A percentile compares a stretch with the other conserved stretches of the same genome.
Conservation (phyloP, 495 filamentous ascomycete species). For the Penicillium malachiteum region DNA sequence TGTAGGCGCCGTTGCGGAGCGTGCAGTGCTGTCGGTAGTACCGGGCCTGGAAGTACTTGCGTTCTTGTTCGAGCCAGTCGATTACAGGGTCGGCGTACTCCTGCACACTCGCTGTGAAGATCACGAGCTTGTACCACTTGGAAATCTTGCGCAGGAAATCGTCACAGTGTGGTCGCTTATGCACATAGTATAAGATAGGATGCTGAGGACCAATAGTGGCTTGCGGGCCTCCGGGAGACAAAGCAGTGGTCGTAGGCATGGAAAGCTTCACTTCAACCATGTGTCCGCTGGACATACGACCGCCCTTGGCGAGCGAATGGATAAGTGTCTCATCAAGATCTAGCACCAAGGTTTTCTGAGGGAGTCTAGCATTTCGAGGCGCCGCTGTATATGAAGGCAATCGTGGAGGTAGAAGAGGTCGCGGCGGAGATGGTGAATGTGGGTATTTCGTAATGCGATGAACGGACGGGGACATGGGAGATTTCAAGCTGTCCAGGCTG, state of each 20-base stretch:
- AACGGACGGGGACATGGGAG: constrained; percentile 81
- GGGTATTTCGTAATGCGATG: constrained; percentile 80
- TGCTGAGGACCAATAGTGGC: constrained; percentile 78
- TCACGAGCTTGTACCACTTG: constrained; percentile 98
- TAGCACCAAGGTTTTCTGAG: constrained; percentile 88
- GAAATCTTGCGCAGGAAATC: constrained; percentile 92
- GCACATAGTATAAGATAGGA: constrained; percentile 97
- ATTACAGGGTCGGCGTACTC: constrained; percentile 99
- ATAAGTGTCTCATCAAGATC: constrained; percentile 97
- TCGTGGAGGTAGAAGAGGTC: constrained; percentile 82
- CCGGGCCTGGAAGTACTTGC: constrained; percentile 88
- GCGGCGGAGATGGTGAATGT: constrained; percentile 80
- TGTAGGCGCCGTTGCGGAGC: constrained; percentile 89
- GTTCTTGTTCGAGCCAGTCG: constrained; percentile 95
- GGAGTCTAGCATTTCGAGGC: constrained; percentile 43
- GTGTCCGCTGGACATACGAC: constrained; percentile 92
- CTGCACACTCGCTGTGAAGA: constrained; percentile 96
- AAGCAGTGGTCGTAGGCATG: constrained; percentile 56
- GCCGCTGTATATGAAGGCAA: constrained; percentile 75
- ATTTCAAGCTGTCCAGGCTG: constrained; percentile 62
- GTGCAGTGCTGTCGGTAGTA: constrained; percentile 98
- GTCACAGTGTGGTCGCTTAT: constrained; percentile 95
- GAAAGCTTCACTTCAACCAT: constrained; percentile 97
- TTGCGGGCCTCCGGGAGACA: constrained; percentile 59
- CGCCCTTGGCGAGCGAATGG: constrained; percentile 94